These are phyloP conservation scores for Aspergillus taichungensis DNA, from an alignment of 495 filamentous ascomycete species.

Conservation along the genomic window DNA sequence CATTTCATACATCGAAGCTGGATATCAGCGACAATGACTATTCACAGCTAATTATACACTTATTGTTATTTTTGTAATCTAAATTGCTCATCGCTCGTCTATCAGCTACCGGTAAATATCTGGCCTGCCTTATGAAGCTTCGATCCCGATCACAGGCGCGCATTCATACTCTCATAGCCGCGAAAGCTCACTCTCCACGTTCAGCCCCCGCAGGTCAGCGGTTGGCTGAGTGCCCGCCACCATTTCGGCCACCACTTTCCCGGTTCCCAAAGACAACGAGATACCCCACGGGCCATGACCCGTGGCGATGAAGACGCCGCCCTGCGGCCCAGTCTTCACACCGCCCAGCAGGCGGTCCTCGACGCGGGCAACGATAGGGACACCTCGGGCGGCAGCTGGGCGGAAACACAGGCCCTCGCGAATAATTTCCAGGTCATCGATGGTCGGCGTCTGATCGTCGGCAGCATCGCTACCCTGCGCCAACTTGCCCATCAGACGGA, in stretches of 20 bases:
- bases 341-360: constrained; percentile 45
- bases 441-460: constrained; percentile 15
- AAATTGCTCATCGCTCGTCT: too few relatives aligned
- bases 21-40: too few relatives aligned
- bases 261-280: constrained; percentile 52
- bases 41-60: too few relatives aligned
- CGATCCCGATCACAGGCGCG: too few relatives aligned
- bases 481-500: constrained; percentile 43
- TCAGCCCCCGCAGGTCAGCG: constrained; percentile 42
- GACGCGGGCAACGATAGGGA: constrained; percentile 52
- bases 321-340: constrained; percentile 30
- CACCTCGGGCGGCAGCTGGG: constrained; percentile 53
- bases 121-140: too few relatives aligned
- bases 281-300: constrained; percentile 75
- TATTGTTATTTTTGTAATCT: too few relatives aligned
- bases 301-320: constrained; percentile 61
- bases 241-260: constrained; percentile 57
- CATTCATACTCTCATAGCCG: constrained; percentile 1
- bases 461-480: constrained; percentile 8
- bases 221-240: constrained; percentile 40
- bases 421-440: constrained; percentile 52
- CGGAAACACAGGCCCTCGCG: constrained; percentile 64
- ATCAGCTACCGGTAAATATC: too few relatives aligned
- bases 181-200: constrained; percentile 9
- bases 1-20: too few relatives aligned